phyloP scores from a whole-genome alignment of 2,329 filamentous ascomycete species.

The Rasamsonia emersonii region DNA sequence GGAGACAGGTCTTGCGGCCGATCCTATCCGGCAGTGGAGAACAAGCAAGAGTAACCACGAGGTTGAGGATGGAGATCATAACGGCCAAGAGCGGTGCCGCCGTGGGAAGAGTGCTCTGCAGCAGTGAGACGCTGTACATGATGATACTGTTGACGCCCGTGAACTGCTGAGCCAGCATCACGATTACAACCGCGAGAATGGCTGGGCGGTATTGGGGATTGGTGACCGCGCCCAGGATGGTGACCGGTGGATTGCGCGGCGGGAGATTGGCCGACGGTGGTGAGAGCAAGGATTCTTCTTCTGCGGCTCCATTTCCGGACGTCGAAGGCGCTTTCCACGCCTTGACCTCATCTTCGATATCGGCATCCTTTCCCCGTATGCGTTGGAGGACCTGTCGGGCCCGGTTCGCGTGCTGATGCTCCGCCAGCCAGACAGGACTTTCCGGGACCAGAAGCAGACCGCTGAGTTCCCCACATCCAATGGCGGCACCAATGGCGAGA shows the following conservation, averaged over 20 bases:
- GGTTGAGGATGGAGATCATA: constrained; percentile 75
- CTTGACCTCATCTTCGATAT: constrained; percentile 66
- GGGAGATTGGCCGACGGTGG: constrained; percentile 53
- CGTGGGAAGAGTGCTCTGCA: constrained; percentile 70
- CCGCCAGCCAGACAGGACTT: constrained; percentile 77
- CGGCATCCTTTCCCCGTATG: constrained; percentile 60
- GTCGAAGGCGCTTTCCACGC: constrained; percentile 43
- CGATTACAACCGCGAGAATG: constrained; percentile 73
- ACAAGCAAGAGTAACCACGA: constrained; percentile 70
- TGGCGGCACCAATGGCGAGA: constrained; percentile 59
- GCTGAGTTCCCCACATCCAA: constrained; percentile 59
- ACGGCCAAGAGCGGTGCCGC: constrained; percentile 80
- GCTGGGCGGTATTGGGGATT: constrained; percentile 62
- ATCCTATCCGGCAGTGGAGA: constrained; percentile 80
- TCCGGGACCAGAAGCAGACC: constrained; percentile 74
- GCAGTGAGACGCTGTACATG: constrained; percentile 93
- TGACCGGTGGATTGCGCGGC: constrained; percentile 56
- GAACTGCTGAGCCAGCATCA: constrained; percentile 89
- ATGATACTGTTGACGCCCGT: constrained; percentile 95
- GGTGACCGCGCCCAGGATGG: constrained; percentile 56
- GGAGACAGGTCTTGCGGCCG: constrained; percentile 75
- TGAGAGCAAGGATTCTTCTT: constrained; percentile 62
- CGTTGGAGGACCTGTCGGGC: constrained; percentile 63
- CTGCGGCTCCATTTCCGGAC: constrained; percentile 34
- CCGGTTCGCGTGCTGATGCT: constrained; percentile 50